Percentiles rank a stretch among this genome's conserved stretches.
Evolutionary conservation across 2,329 filamentous ascomycete genomes (phyloP).

Genomic region (Colletotrichum coccodes): DNA sequence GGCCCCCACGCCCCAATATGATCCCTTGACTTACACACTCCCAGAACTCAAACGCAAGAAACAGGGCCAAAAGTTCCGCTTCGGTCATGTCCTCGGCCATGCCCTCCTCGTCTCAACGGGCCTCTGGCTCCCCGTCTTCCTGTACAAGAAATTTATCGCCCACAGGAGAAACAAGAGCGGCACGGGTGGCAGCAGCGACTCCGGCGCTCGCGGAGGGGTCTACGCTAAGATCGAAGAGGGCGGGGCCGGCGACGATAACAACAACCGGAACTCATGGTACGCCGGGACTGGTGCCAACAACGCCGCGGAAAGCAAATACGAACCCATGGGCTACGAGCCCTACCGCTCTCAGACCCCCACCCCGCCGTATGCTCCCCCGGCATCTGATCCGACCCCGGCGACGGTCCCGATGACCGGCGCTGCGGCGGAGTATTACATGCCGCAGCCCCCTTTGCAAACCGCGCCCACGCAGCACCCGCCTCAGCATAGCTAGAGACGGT

Average conservation of each 20-base stretch:
- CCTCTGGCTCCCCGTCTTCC: conserved; percentile 36
- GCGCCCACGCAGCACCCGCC: conserved; percentile 24
- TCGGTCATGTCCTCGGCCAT: conserved; percentile 22
- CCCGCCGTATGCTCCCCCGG: background rate
- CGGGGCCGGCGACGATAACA: background rate
- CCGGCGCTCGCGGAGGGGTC: background rate
- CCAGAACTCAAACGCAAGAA: conserved; percentile 31
- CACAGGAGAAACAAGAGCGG: background rate
- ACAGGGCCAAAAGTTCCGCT: conserved; percentile 29
- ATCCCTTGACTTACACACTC: background rate
- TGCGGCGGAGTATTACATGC: conserved; percentile 27
- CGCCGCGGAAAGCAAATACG: conserved; percentile 12
- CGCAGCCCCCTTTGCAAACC: conserved; percentile 16
- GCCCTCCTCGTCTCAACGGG: conserved; percentile 31
- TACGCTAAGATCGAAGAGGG: conserved; percentile 35
- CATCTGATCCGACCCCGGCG: background rate
- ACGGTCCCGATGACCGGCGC: background rate
- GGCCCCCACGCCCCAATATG: background rate
- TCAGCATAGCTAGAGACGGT: conserved; percentile 2
- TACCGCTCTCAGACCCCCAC: background rate
- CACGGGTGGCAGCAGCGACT: background rate
- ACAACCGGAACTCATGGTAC: conserved; percentile 17
- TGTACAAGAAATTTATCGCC: conserved; percentile 38
- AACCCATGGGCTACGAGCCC: conserved; percentile 19
- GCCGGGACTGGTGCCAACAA: conserved; percentile 5